Evolutionary conservation across 2,329 filamentous ascomycete species (phyloP).

Genomic region (Ilyonectria destructans): DNA sequence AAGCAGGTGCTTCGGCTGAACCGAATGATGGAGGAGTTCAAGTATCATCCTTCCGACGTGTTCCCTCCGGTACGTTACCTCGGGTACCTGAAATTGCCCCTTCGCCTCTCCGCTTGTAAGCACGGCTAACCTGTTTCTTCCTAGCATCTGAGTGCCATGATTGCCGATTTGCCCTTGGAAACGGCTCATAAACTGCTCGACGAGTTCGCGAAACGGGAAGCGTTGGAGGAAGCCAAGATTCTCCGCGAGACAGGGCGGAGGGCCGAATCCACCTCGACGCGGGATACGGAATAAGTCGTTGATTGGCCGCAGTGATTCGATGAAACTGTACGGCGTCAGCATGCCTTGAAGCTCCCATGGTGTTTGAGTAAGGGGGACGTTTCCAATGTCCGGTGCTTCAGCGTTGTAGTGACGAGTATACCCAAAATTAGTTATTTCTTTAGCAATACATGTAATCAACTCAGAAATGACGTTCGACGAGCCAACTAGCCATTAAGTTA

Average conservation of each 20-base stretch:
- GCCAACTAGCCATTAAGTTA: background rate
- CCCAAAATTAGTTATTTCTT: too few relatives aligned
- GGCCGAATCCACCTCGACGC: background rate
- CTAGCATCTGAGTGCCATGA: conserved; percentile 19
- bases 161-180: conserved; percentile 37
- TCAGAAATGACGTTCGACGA: background rate
- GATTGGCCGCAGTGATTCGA: background rate
- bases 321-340: background rate
- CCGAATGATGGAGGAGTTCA: conserved; percentile 56
- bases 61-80: conserved; percentile 43
- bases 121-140: background rate
- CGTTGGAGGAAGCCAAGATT: conserved; percentile 37
- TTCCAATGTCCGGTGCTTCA: too few relatives aligned
- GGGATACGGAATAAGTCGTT: background rate
- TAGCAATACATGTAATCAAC: too few relatives aligned
- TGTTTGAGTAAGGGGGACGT: too few relatives aligned
- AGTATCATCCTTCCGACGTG: conserved; percentile 51
- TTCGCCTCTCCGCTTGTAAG: too few relatives aligned
- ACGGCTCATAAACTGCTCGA: conserved; percentile 39
- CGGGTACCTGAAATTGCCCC: background rate
- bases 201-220: conserved; percentile 39
- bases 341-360: too few relatives aligned
- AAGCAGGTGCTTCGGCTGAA: conserved; percentile 55
- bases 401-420: too few relatives aligned
- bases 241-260: background rate